Evolutionary conservation across 768 basidiomycete species (phyloP).

Genomic region (Myochromella boudieri): DNA sequence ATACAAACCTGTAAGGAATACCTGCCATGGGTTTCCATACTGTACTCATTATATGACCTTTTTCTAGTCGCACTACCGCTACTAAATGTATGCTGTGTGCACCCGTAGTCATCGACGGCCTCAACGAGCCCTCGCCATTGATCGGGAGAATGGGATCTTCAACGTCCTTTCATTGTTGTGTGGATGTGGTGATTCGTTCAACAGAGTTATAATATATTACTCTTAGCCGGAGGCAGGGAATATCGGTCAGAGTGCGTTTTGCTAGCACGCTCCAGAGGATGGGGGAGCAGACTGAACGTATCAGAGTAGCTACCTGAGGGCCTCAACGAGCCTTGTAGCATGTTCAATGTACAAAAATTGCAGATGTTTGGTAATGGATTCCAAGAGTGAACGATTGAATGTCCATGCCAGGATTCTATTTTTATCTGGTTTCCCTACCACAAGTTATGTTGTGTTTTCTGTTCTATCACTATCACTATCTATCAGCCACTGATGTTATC

Average conservation of each 20-base stretch:
- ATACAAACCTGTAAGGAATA: conserved; percentile 47
- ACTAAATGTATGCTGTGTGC: conserved; percentile 33
- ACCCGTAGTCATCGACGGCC: conserved; percentile 53
- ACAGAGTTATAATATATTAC: conserved; percentile 44
- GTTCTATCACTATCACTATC: too few relatives aligned
- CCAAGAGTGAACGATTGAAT: too few relatives aligned
- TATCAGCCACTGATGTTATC: conserved; percentile 4
- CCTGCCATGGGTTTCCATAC: not conserved
- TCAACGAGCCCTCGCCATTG: conserved; percentile 75
- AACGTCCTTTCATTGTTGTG: conserved; percentile 51
- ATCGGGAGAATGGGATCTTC: conserved; percentile 63
- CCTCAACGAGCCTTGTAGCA: conserved; percentile 68
- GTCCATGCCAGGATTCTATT: too few relatives aligned
- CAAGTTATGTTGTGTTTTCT: too few relatives aligned
- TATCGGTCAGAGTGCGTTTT: conserved; percentile 21
- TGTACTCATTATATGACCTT: not conserved
- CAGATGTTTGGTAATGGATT: too few relatives aligned
- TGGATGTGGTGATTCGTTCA: conserved; percentile 53
- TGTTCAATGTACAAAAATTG: not conserved
- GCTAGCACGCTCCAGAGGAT: conserved; percentile 11
- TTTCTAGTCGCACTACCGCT: conserved; percentile 41
- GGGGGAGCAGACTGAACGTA: too few relatives aligned
- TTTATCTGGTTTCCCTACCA: not conserved
- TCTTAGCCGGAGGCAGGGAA: conserved; percentile 45
- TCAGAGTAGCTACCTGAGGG: too few relatives aligned